phyloP scores from a whole-genome alignment of 2,329 filamentous ascomycete genomes.

The Coniella vitis region DNA sequence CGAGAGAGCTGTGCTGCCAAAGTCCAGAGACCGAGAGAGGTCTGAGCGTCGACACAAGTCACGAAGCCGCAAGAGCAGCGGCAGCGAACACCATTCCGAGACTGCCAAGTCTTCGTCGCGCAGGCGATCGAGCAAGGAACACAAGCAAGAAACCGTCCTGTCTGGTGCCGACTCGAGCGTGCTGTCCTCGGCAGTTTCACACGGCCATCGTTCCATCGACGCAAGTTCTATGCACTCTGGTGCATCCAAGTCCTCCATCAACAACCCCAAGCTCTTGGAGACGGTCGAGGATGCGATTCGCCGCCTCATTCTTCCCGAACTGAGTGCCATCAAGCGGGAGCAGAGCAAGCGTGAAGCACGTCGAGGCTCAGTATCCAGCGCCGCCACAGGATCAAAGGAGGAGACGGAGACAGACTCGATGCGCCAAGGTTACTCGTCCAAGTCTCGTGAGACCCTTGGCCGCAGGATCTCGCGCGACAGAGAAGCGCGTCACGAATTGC shows the following conservation, averaged over 20 bases:
- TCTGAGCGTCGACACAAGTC: conserved; percentile 42
- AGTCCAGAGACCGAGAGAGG: conserved; percentile 37
- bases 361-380: conserved; percentile 57
- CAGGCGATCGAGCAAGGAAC: conserved; percentile 43
- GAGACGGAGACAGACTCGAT: conserved; percentile 53
- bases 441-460: conserved; percentile 41
- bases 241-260: conserved; percentile 65
- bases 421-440: conserved; percentile 44
- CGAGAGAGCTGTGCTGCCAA: conserved; percentile 20
- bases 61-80: conserved; percentile 45
- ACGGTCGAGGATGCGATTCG: conserved; percentile 92
- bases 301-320: conserved; percentile 80
- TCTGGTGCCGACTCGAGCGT: conserved; percentile 49
- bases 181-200: conserved; percentile 45
- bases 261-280: conserved; percentile 84
- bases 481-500: conserved; percentile 49
- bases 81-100: conserved; percentile 41
- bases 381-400: conserved; percentile 47
- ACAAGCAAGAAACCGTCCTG: conserved; percentile 42
- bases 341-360: conserved; percentile 70
- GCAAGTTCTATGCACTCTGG: conserved; percentile 46
- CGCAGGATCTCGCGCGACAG: conserved; percentile 41
- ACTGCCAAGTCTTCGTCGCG: conserved; percentile 40
- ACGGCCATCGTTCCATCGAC: conserved; percentile 50
- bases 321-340: conserved; percentile 86